A percentile compares a stretch with the other conserved stretches of the same genome.
Evolutionary conservation across 805 yeast species (phyloP).

Genomic region (Sugiyamaella chiloensis): DNA sequence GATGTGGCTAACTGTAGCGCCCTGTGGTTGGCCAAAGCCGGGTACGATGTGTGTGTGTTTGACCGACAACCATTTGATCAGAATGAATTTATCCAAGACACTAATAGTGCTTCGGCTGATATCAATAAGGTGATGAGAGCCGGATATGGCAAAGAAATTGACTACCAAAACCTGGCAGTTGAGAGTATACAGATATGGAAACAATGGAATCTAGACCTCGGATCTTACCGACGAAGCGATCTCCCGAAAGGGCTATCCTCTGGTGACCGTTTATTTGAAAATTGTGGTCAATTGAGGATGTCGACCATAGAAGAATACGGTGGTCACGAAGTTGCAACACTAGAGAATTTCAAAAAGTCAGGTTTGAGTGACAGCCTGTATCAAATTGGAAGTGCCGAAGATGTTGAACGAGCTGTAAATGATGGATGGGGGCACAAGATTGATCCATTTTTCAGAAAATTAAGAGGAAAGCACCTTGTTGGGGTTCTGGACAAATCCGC

Average conservation of each 20-base stretch:
- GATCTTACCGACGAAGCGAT: neutral
- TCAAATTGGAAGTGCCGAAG: constrained; percentile 1
- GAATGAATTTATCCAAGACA: constrained; percentile 4
- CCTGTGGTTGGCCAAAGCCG: constrained; percentile 11
- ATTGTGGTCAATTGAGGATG: constrained; percentile 1
- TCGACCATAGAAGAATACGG: neutral
- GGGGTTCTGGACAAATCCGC: constrained; percentile 12
- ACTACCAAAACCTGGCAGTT: constrained; percentile 16
- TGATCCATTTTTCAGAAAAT: constrained; percentile 1
- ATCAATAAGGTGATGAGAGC: constrained; percentile 14
- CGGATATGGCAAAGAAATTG: constrained; percentile 11
- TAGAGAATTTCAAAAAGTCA: constrained; percentile 5
- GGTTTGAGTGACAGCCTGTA: constrained; percentile 5
- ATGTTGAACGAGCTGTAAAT: constrained; percentile 6
- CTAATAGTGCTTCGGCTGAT: constrained; percentile 16
- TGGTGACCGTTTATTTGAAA: neutral
- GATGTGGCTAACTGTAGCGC: constrained; percentile 1
- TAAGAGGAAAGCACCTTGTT: constrained; percentile 1
- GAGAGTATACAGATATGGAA: constrained; percentile 1
- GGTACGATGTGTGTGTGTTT: constrained; percentile 13
- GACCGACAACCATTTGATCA: constrained; percentile 8
- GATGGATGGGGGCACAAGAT: constrained; percentile 9
- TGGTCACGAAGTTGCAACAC: neutral
- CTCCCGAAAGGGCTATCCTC: neutral
- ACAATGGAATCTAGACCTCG: neutral